phyloP scores from a whole-genome alignment of 2,329 filamentous ascomycete species.

The Arthroderma uncinatum region DNA sequence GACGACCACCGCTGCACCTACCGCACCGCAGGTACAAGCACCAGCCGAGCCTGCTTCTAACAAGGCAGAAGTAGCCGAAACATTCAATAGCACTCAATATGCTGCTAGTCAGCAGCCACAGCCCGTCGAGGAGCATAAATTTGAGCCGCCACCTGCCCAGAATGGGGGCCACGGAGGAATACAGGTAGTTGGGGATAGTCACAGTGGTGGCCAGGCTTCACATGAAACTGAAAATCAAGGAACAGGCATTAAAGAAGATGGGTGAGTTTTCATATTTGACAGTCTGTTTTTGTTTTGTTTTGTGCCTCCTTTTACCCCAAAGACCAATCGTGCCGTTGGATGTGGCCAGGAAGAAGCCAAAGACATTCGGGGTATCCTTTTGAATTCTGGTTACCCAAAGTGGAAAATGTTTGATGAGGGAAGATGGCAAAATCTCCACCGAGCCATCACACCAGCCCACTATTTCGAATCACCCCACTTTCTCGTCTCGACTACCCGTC shows the following conservation, averaged over 20 bases:
- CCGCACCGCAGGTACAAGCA: neutral
- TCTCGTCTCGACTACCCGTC: neutral
- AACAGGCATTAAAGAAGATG: constrained; percentile 68
- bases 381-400: neutral
- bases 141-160: neutral
- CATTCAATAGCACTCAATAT: neutral
- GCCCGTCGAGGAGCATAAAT: neutral
- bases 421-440: neutral
- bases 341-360: neutral
- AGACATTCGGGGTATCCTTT: neutral
- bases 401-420: neutral
- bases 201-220: constrained; percentile 5
- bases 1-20: constrained; percentile 1
- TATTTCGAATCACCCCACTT: neutral
- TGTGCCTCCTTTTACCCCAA: neutral
- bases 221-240: constrained; percentile 28
- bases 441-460: neutral
- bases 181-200: neutral
- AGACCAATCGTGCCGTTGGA: constrained; percentile 1
- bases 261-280: constrained; percentile 52
- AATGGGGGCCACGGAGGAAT: neutral
- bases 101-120: neutral
- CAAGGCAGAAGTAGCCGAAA: neutral
- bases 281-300: neutral
- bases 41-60: neutral